phyloP scores from a whole-genome alignment of 768 basidiomycete genomes.

The Mycena maculata region DNA sequence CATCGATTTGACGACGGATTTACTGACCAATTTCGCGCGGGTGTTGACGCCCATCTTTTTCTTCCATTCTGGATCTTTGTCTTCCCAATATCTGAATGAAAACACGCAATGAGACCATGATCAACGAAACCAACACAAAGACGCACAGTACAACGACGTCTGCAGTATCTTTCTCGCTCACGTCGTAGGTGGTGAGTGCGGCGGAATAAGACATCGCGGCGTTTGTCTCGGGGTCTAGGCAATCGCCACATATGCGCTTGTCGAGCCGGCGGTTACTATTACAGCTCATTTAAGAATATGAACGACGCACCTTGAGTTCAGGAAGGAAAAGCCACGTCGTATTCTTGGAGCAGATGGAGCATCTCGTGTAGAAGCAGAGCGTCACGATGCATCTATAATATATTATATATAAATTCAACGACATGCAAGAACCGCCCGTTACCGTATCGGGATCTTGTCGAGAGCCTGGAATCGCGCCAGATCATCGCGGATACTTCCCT shows the following conservation, averaged over 20 bases:
- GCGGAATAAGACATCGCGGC: not conserved
- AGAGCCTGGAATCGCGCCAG: not conserved
- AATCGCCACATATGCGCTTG: slow-evolving; percentile 8
- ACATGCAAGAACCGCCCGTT: not conserved
- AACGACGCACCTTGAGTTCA: not conserved
- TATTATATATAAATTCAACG: not conserved
- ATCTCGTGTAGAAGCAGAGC: not conserved
- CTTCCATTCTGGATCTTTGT: not conserved
- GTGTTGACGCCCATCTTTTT: not conserved
- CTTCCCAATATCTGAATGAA: slow-evolving; percentile 6
- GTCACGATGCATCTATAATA: not conserved
- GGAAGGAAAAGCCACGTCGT: slow-evolving; percentile 4
- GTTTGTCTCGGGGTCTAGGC: not conserved
- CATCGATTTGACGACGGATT: not conserved
- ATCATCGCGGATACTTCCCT: not conserved
- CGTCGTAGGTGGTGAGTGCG: slow-evolving; percentile 9
- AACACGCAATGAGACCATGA: not conserved
- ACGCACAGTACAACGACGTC: slow-evolving; percentile 5
- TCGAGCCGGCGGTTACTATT: not conserved
- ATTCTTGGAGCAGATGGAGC: not conserved
- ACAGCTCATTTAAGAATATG: not conserved
- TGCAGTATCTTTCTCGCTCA: slow-evolving; percentile 4
- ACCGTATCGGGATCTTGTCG: slow-evolving; percentile 4
- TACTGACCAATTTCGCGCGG: slow-evolving; percentile 13
- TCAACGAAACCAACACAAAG: too few species aligned